Percentiles rank a stretch among this genome's conserved stretches.
Conservation (phyloP, 495 filamentous ascomycete species). For the Penicillium macrosclerotiorum region DNA sequence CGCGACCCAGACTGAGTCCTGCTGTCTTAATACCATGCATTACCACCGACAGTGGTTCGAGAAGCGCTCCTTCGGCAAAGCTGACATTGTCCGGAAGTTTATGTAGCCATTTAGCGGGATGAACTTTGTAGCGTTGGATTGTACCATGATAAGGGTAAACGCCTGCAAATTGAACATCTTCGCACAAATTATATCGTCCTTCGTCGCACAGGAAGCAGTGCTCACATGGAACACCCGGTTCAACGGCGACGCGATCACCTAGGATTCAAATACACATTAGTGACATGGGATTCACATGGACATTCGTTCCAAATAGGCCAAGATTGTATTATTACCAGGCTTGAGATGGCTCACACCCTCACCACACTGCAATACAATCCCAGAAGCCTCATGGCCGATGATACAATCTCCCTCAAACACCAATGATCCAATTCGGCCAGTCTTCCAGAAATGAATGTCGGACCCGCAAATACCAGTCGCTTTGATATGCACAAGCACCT, state of each 20-base stretch:
- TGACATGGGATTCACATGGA: too few species aligned
- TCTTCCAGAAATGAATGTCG: slow-evolving; percentile 77
- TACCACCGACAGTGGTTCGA: slow-evolving; percentile 75
- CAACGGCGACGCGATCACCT: slow-evolving; percentile 73
- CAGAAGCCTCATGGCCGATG: slow-evolving; percentile 78
- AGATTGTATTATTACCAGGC: slow-evolving; percentile 19
- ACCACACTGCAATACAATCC: slow-evolving; percentile 65
- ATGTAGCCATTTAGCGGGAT: slow-evolving; percentile 57
- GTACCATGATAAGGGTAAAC: slow-evolving; percentile 59
- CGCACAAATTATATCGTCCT: slow-evolving; percentile 78
- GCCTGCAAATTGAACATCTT: slow-evolving; percentile 64
- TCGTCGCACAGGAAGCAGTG: slow-evolving; percentile 60
- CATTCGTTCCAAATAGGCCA: too few species aligned
- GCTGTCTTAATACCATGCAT: slow-evolving; percentile 65
- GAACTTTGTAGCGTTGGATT: slow-evolving; percentile 58
- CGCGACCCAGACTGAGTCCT: slow-evolving; percentile 45
- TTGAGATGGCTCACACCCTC: slow-evolving; percentile 34
- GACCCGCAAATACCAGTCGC: slow-evolving; percentile 56
- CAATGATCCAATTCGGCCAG: slow-evolving; percentile 72
- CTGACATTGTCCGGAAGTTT: slow-evolving; percentile 64
- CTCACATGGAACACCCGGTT: slow-evolving; percentile 70
- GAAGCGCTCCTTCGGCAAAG: slow-evolving; percentile 65
- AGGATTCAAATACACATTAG: slow-evolving; percentile 3
- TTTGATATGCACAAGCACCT: slow-evolving; percentile 52
- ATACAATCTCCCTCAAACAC: slow-evolving; percentile 64